phyloP scores from a whole-genome alignment of 108 stramenopile genomes.

The Cyclostephanos tholiformis region DNA sequence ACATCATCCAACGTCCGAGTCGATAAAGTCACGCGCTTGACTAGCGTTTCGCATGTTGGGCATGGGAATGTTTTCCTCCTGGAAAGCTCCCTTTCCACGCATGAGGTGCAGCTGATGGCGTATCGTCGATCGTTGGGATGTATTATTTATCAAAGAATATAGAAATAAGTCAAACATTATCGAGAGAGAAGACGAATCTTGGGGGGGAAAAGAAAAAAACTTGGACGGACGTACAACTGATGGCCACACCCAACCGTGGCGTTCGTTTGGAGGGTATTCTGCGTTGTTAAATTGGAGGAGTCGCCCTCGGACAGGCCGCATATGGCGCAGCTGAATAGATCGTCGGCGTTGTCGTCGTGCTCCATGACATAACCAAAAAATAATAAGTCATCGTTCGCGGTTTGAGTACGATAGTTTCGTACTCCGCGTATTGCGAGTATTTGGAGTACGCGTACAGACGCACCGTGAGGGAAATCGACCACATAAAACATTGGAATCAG shows the following conservation, averaged over 20 bases:
- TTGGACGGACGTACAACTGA: slow-evolving; percentile 63
- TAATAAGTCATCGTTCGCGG: too few relatives aligned
- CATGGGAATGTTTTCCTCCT: slow-evolving; percentile 80
- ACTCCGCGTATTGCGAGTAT: too few relatives aligned
- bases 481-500: too few relatives aligned
- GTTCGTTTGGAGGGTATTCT: slow-evolving; percentile 79
- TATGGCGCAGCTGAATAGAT: slow-evolving; percentile 86
- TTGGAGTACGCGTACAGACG: too few relatives aligned
- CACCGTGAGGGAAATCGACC: too few relatives aligned
- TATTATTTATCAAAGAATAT: too few relatives aligned
- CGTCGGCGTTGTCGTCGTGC: slow-evolving; percentile 44
- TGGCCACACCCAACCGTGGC: slow-evolving; percentile 85
- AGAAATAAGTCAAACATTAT: too few relatives aligned
- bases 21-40: slow-evolving; percentile 83
- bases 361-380: too few relatives aligned
- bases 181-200: not conserved
- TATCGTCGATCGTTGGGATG: not conserved
- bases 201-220: not conserved
- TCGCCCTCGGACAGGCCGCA: slow-evolving; percentile 84
- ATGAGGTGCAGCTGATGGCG: slow-evolving; percentile 67
- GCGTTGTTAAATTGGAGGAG: slow-evolving; percentile 80
- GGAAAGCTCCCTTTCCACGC: slow-evolving; percentile 82
- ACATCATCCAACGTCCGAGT: slow-evolving; percentile 83
- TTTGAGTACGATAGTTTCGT: too few relatives aligned
- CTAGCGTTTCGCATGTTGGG: slow-evolving; percentile 80